A percentile compares a stretch with the other conserved stretches of the same genome.
Conservation (phyloP, 2,329 filamentous ascomycete species). For the Fusarium chaquense region DNA sequence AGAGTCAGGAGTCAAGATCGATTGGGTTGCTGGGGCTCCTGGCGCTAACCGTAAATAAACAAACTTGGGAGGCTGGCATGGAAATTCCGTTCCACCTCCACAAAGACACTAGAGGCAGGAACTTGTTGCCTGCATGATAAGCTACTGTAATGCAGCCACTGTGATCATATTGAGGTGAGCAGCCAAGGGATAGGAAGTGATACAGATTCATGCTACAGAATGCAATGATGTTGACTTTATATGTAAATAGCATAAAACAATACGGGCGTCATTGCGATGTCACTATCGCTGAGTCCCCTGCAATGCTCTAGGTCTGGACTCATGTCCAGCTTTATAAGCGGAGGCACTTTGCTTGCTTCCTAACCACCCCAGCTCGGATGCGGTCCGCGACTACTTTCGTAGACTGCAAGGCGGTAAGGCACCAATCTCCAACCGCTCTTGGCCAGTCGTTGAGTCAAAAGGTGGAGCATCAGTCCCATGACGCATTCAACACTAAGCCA, state of each 20-base stretch:
- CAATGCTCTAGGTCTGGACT: conserved; percentile 20
- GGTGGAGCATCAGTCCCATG: conserved; percentile 52
- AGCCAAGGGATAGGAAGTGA: neutral
- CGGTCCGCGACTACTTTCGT: conserved; percentile 14
- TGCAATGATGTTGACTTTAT: too few relatives aligned
- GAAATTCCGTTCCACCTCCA: conserved; percentile 13
- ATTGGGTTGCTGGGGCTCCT: neutral
- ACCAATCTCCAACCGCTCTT: conserved; percentile 36
- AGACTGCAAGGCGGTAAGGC: conserved; percentile 45
- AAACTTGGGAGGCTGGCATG: conserved; percentile 15
- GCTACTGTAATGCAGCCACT: conserved; percentile 6
- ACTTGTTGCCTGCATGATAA: conserved; percentile 12
- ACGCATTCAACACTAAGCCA: conserved; percentile 52
- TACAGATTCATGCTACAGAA: neutral
- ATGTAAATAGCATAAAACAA: neutral
- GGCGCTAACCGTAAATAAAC: conserved; percentile 4
- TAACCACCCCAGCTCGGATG: conserved; percentile 17
- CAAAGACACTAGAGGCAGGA: conserved; percentile 17
- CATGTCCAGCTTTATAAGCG: conserved; percentile 17
- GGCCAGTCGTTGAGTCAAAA: conserved; percentile 36
- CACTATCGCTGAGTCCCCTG: conserved; percentile 6
- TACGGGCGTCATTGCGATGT: conserved; percentile 5
- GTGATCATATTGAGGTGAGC: neutral
- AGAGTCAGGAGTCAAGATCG: conserved; percentile 52
- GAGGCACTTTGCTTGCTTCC: conserved; percentile 23